Evolutionary conservation across 2,329 filamentous ascomycete species (phyloP).

Genomic region (Trichoderma aggressivum): DNA sequence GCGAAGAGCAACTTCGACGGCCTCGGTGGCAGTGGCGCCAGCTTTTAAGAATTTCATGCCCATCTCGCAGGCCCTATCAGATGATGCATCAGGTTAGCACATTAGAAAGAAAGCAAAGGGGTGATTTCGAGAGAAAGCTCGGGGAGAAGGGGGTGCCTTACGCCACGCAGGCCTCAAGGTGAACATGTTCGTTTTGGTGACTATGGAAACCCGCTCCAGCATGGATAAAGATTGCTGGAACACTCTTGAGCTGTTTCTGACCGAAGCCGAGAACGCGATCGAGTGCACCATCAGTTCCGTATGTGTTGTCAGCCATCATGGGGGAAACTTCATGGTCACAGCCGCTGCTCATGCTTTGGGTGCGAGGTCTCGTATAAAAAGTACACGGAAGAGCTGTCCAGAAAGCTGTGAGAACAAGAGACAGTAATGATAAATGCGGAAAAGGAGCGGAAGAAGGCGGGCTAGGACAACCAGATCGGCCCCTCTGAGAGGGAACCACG

Average conservation of each 20-base stretch:
- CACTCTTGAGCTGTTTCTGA: conserved; percentile 31
- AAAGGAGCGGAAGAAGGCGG: background rate
- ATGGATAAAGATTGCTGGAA: conserved; percentile 87
- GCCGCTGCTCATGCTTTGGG: conserved; percentile 31
- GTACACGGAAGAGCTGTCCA: background rate
- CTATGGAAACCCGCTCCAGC: conserved; percentile 95
- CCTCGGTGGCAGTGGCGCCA: conserved; percentile 79
- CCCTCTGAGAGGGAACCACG: background rate
- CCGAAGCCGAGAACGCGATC: conserved; percentile 39
- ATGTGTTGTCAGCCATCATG: conserved; percentile 48
- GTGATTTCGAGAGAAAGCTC: background rate
- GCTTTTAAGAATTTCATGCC: conserved; percentile 77
- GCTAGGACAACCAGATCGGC: background rate
- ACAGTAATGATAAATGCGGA: background rate
- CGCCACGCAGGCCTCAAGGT: conserved; percentile 85
- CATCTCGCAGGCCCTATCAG: conserved; percentile 69
- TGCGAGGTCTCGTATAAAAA: background rate
- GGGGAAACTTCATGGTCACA: conserved; percentile 31
- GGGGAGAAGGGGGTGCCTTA: conserved; percentile 46
- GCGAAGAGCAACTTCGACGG: conserved; percentile 83
- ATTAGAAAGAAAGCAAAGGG: background rate
- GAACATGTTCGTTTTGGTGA: conserved; percentile 75
- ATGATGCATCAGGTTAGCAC: background rate
- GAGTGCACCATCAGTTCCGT: conserved; percentile 41
- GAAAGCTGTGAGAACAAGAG: background rate